Percentiles rank a stretch among this genome's conserved stretches.
phyloP scores from a whole-genome alignment of 2,329 filamentous ascomycete species.

The Penicillium sp. region DNA sequence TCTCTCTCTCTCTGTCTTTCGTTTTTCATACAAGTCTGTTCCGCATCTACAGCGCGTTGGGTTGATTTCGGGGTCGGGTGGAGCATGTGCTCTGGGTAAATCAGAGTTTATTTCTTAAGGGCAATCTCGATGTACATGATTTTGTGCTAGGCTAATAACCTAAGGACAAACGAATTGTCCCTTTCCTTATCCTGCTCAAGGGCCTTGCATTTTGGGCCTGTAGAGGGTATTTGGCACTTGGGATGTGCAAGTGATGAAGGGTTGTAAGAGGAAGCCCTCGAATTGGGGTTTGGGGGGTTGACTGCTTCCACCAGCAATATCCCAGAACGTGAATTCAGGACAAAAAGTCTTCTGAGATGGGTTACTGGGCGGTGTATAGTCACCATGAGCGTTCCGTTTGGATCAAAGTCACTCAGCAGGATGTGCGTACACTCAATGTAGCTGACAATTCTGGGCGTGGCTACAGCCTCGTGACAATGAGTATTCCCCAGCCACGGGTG shows the following conservation, averaged over 20 bases:
- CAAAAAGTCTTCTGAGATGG: background rate
- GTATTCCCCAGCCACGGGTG: too few relatives aligned
- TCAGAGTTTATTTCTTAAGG: background rate
- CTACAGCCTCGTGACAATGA: background rate
- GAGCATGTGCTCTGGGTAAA: background rate
- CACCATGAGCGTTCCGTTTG: background rate
- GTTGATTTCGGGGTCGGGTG: background rate
- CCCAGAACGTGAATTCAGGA: background rate
- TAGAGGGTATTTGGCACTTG: background rate
- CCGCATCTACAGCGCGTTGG: background rate
- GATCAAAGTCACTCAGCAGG: background rate
- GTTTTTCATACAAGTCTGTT: background rate
- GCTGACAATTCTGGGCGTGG: background rate
- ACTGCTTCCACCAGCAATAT: background rate
- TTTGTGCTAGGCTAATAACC: background rate
- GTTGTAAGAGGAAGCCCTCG: background rate
- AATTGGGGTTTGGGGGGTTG: background rate
- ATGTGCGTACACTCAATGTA: background rate
- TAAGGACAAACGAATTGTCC: background rate
- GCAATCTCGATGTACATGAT: constrained; percentile 1
- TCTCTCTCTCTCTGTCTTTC: background rate
- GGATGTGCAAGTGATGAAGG: background rate
- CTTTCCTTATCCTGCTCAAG: background rate
- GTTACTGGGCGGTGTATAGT: background rate
- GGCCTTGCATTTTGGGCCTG: background rate